Percentiles rank a stretch among this genome's conserved stretches.
These are phyloP conservation scores for Aspergillus calidoustus DNA, from an alignment of 2,329 filamentous ascomycete genomes.

Conservation along the genomic window DNA sequence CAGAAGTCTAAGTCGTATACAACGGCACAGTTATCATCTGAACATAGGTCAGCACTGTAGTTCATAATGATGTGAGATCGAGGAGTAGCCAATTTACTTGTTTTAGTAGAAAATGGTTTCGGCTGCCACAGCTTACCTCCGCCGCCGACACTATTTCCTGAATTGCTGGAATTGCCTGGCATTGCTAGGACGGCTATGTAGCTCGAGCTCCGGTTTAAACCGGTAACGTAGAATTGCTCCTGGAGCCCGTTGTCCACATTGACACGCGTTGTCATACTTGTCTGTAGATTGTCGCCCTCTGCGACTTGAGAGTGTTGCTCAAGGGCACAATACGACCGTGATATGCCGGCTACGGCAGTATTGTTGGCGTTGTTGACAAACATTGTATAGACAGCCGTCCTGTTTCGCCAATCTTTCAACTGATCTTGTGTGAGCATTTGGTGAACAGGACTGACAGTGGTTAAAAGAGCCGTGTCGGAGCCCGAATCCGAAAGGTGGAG, in stretches of 20 bases:
- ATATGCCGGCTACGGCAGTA: conserved; percentile 67
- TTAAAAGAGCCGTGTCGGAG: conserved; percentile 74
- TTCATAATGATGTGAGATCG: not conserved
- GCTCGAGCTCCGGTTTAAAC: conserved; percentile 70
- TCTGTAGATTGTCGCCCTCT: conserved; percentile 62
- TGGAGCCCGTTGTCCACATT: conserved; percentile 72
- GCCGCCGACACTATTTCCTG: conserved; percentile 64
- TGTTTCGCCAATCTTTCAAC: conserved; percentile 58
- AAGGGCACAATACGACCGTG: conserved; percentile 82
- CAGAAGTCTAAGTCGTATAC: conserved; percentile 90
- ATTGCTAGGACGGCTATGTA: conserved; percentile 77
- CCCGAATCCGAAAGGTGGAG: conserved; percentile 87
- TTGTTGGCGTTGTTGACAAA: conserved; percentile 71
- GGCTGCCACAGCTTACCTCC: conserved; percentile 75
- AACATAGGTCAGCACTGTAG: not conserved
- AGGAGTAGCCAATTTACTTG: conserved; percentile 57
- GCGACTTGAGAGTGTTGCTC: conserved; percentile 67
- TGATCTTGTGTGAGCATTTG: conserved; percentile 64
- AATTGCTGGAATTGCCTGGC: conserved; percentile 59
- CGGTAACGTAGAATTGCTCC: conserved; percentile 84
- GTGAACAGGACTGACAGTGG: conserved; percentile 54
- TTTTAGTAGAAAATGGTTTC: conserved; percentile 77
- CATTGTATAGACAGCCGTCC: conserved; percentile 72
- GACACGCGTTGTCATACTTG: conserved; percentile 62
- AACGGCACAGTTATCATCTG: conserved; percentile 79